Evolutionary conservation across 2,329 filamentous ascomycete species (phyloP), one percentile per base, ranked within the genome.

Genomic region (Cladosporium sp.): DNA sequence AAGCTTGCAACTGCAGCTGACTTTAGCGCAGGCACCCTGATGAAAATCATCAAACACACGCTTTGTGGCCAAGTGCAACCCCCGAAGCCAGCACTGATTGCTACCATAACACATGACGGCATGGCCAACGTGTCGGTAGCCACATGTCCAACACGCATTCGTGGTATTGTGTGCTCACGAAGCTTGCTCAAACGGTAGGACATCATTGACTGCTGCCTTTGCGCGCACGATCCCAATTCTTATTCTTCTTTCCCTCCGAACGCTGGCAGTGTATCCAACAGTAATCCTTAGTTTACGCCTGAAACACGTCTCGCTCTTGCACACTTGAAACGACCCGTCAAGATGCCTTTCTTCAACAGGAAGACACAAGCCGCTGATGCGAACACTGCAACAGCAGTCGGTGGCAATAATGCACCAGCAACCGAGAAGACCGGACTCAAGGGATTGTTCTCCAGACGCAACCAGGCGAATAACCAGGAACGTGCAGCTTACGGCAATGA

Each of bases 271-370:
- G 30, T 8, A 34, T 5, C 8, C 30, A 34, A 12, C 30, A 11
- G 8, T 9, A 34, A 34, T 3, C 30, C 8, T 34, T 5, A 2
- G 8, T 34, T 12, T 9, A 34, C 30, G 30, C 30, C 5, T 34
- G 30, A 34, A 34, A 8, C 11, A 3, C 15, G 25, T 14, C 40
- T 2, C 19, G 3, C 19, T 0, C 6, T 7, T 7, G 14, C 3
- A 11, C 22, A n/a, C 20, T 17, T 15, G 3, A 45, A n/a, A 7
- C 6, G 22, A 30, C 9, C 7, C 1, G 4, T 3, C 22, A 30
- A 30, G 17, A 76, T 76, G 74, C 68, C 69, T 38, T 66, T 75
- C 65, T 75, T 76, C 68, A 74, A 69, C 61, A 70, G 70, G 55
- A 72, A 70, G 58, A 58, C 66, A 5, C 65, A 67, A 36, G 65